phyloP scores from a whole-genome alignment of 352 stramenopile genomes.

The Globisporangium echinulatum region DNA sequence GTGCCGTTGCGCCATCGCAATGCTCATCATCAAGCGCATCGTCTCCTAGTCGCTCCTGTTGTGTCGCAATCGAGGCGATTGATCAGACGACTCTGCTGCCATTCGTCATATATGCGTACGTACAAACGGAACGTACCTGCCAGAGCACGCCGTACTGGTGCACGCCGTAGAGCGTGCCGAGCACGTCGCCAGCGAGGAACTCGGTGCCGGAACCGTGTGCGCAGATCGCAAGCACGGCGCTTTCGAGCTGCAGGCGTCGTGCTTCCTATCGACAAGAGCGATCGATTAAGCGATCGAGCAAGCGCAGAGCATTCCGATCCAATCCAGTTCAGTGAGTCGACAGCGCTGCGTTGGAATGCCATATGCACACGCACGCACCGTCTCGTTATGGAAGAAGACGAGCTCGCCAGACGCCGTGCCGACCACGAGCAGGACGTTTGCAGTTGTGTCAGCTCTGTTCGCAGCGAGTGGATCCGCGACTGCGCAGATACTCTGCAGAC shows the following conservation, averaged over 20 bases:
- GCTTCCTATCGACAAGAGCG: constrained; percentile 24
- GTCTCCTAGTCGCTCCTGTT: constrained; percentile 2
- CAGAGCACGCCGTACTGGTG: constrained; percentile 48
- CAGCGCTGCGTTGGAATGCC: too few relatives aligned
- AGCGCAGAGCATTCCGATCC: background rate
- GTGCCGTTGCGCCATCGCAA: background rate
- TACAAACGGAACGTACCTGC: constrained; percentile 22
- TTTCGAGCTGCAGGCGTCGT: constrained; percentile 42
- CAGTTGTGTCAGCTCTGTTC: background rate
- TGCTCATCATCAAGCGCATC: too few relatives aligned
- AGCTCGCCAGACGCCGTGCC: constrained; percentile 35
- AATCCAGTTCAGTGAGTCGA: background rate
- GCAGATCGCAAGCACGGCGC: constrained; percentile 31
- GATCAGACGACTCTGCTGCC: constrained; percentile 4
- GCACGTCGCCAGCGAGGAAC: constrained; percentile 38
- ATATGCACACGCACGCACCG: constrained; percentile 11
- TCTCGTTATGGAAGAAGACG: constrained; percentile 36
- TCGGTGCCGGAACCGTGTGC: constrained; percentile 18
- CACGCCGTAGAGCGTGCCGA: constrained; percentile 41
- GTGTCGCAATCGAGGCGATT: background rate
- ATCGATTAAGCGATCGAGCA: background rate
- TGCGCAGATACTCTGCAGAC: constrained; percentile 16
- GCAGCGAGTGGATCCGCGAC: constrained; percentile 1
- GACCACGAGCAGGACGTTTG: constrained; percentile 28
- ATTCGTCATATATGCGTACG: background rate